A percentile compares a stretch with the other conserved stretches of the same genome.
Evolutionary conservation across 495 filamentous ascomycete species (phyloP).

Genomic region (Podospora conica): DNA sequence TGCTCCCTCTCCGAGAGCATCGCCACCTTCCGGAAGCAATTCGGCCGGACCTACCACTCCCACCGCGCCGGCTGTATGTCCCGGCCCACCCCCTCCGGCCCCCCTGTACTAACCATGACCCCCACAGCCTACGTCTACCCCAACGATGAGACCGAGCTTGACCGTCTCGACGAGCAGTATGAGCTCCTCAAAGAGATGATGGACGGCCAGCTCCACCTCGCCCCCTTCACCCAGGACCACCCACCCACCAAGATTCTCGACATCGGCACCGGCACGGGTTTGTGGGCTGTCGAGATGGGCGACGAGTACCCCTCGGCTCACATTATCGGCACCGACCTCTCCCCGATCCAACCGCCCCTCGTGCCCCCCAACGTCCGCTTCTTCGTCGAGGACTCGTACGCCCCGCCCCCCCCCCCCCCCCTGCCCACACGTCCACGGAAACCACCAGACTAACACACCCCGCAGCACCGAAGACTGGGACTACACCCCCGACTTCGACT

Average conservation of each 20-base stretch:
- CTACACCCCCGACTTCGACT: conserved; percentile 32
- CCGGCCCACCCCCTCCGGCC: neutral
- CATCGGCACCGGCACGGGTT: conserved; percentile 59
- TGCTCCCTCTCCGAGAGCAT: conserved; percentile 36
- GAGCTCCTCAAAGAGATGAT: conserved; percentile 52
- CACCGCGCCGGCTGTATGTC: conserved; percentile 30
- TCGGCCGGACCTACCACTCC: conserved; percentile 57
- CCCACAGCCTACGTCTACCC: conserved; percentile 50
- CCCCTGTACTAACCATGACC: neutral
- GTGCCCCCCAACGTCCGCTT: conserved; percentile 41
- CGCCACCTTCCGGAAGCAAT: conserved; percentile 48
- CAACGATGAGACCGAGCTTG: conserved; percentile 52
- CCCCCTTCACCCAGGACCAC: conserved; percentile 42
- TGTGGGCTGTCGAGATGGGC: conserved; percentile 47
- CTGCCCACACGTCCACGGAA: neutral
- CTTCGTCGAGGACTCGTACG: conserved; percentile 43
- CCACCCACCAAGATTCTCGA: conserved; percentile 56
- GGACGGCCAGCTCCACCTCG: conserved; percentile 48
- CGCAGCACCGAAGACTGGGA: conserved; percentile 21
- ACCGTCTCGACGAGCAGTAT: conserved; percentile 54
- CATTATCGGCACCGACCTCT: conserved; percentile 37
- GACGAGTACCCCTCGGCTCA: conserved; percentile 38
- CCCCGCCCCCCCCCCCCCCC: neutral
- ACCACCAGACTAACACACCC: neutral
- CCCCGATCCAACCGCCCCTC: conserved; percentile 40